phyloP scores from a whole-genome alignment of 2,329 filamentous ascomycete genomes.

The Pseudogymnoascus sp. region DNA sequence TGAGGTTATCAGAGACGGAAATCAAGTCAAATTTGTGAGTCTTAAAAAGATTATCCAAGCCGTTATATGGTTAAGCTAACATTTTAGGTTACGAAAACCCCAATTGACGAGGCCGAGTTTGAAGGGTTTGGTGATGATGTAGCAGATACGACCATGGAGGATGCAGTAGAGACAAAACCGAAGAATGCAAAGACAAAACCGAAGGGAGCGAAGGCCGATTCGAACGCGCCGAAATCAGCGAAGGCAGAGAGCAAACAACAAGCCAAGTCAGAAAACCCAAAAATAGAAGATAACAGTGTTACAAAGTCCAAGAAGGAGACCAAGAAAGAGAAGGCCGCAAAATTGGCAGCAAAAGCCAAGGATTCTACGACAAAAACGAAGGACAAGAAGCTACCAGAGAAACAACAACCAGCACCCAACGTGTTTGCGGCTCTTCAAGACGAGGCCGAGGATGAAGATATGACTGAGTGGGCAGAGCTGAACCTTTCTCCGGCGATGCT shows the following conservation, averaged over 20 bases:
- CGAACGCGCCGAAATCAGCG: slow-evolving; percentile 2
- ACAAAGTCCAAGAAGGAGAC: slow-evolving; percentile 19
- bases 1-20: slow-evolving; percentile 64
- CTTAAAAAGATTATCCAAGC: not conserved
- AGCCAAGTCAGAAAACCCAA: slow-evolving; percentile 8
- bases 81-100: slow-evolving; percentile 17
- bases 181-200: slow-evolving; percentile 19
- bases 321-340: slow-evolving; percentile 25
- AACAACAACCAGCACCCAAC: slow-evolving; percentile 19
- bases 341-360: slow-evolving; percentile 21
- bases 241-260: slow-evolving; percentile 24
- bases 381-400: slow-evolving; percentile 19
- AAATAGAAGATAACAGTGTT: slow-evolving; percentile 19
- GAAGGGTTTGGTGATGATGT: slow-evolving; percentile 53
- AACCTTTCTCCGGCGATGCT: slow-evolving; percentile 65
- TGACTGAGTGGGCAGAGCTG: slow-evolving; percentile 71
- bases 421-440: slow-evolving; percentile 39
- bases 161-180: slow-evolving; percentile 8
- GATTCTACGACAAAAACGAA: slow-evolving; percentile 24
- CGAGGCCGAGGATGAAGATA: slow-evolving; percentile 53
- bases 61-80: slow-evolving; percentile 13
- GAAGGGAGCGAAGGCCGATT: slow-evolving; percentile 18
- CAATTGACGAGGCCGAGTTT: slow-evolving; percentile 48
- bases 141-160: not conserved
- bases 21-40: slow-evolving; percentile 48